phyloP scores from a whole-genome alignment of 495 filamentous ascomycete genomes.

The Astrocystis sublimbata region DNA sequence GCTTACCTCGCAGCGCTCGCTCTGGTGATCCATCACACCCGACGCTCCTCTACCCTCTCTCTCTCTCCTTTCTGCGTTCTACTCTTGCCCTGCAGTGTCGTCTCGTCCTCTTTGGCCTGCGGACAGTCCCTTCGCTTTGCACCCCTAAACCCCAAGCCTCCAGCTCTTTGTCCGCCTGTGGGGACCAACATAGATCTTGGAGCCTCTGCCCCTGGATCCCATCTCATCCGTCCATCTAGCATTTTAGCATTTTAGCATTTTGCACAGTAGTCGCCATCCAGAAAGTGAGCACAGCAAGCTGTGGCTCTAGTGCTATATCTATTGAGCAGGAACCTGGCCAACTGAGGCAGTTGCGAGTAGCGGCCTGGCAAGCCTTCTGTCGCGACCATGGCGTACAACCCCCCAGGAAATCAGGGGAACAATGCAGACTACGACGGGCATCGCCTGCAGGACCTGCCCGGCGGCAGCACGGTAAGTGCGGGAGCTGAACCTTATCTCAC shows the following conservation, averaged over 20 bases:
- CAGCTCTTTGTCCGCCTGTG: conserved; percentile 24
- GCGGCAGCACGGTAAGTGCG: conserved; percentile 58
- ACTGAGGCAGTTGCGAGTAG: conserved; percentile 10
- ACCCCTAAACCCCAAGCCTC: no score
- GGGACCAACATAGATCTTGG: conserved; percentile 22
- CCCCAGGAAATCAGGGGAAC: conserved; percentile 24
- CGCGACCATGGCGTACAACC: conserved; percentile 51
- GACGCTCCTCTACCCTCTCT: conserved; percentile 22
- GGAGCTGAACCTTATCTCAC: conserved; percentile 22
- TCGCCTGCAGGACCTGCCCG: conserved; percentile 66
- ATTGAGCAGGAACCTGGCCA: not conserved
- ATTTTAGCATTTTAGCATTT: not conserved
- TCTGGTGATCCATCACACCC: conserved; percentile 26
- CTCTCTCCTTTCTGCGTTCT: conserved; percentile 27
- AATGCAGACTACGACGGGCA: conserved; percentile 60
- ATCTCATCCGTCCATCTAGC: conserved; percentile 17
- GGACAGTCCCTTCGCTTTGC: conserved; percentile 21
- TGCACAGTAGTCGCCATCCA: conserved; percentile 12
- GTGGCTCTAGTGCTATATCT: not conserved
- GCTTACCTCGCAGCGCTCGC: conserved; percentile 23
- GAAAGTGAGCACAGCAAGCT: conserved; percentile 9
- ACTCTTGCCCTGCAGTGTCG: conserved; percentile 21
- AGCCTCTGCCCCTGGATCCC: conserved; percentile 26
- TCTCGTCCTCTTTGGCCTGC: conserved; percentile 21
- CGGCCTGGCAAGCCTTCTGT: conserved; percentile 26